phyloP scores from a whole-genome alignment of 768 basidiomycete genomes.

The Suillus occidentalis region DNA sequence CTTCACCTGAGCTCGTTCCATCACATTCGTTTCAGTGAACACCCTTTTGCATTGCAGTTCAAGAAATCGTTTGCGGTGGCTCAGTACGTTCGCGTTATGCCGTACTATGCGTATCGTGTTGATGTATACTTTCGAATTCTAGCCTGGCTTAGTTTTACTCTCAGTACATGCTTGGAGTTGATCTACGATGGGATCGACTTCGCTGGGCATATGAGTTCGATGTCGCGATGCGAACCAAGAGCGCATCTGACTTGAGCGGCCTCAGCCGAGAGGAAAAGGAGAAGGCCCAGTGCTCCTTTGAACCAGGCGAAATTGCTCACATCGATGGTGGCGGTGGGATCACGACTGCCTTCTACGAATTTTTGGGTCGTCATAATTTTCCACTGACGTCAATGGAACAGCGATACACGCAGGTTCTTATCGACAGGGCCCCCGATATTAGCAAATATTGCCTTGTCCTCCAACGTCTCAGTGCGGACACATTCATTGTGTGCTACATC shows the following conservation, averaged over 20 bases:
- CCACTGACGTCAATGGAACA: conserved; percentile 7
- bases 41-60: neutral
- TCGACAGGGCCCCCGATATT: neutral
- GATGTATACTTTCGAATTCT: neutral
- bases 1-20: neutral
- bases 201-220: conserved; percentile 14
- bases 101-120: neutral
- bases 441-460: conserved; percentile 35
- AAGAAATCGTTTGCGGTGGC: neutral
- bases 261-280: conserved; percentile 6
- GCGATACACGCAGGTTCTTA: neutral
- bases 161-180: conserved; percentile 11
- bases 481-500: conserved; percentile 38
- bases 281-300: conserved; percentile 3
- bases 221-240: conserved; percentile 9
- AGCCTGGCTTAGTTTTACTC: neutral
- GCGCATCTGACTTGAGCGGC: neutral
- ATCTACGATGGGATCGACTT: conserved; percentile 12
- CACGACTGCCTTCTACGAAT: conserved; percentile 11
- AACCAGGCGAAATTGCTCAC: conserved; percentile 15
- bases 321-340: conserved; percentile 12
- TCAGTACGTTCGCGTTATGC: neutral
- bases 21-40: neutral
- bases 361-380: conserved; percentile 4
- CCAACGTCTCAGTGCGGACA: conserved; percentile 24